Evolutionary conservation across 2,329 filamentous ascomycete species (phyloP).

Genomic region (Xylariaceae sp.): DNA sequence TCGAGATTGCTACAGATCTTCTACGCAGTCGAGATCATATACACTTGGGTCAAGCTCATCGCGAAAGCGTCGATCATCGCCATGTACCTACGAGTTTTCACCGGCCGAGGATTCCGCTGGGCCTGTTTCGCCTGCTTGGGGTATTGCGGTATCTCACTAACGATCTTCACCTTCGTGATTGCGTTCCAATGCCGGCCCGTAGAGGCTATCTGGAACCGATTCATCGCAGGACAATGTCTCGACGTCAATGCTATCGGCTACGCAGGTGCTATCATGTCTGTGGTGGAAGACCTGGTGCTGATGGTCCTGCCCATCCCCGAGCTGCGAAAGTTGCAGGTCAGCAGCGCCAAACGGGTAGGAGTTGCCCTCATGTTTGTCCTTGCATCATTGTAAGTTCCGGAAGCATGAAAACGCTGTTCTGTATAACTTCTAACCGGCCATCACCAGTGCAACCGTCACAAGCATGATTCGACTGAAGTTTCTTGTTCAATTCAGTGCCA

Average conservation of each 20-base stretch:
- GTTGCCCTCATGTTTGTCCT: conserved; percentile 63
- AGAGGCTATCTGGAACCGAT: conserved; percentile 12
- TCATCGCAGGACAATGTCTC: conserved; percentile 41
- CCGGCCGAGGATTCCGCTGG: conserved; percentile 10
- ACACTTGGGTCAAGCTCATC: conserved; percentile 15
- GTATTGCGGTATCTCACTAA: neutral
- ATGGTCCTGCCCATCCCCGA: conserved; percentile 64
- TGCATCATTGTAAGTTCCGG: conserved; percentile 55
- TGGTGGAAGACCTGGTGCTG: conserved; percentile 63
- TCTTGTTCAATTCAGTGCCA: conserved; percentile 12
- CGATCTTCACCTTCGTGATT: conserved; percentile 16
- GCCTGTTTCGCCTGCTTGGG: conserved; percentile 2
- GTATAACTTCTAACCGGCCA: conserved; percentile 1
- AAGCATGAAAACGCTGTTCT: neutral
- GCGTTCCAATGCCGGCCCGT: conserved; percentile 16
- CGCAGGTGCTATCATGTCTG: conserved; percentile 62
- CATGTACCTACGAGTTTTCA: conserved; percentile 1
- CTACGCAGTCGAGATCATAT: conserved; percentile 18
- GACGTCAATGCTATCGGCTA: conserved; percentile 62
- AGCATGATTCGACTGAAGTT: conserved; percentile 20
- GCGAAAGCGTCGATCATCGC: conserved; percentile 20
- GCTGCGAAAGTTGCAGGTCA: conserved; percentile 57
- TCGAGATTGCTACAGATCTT: conserved; percentile 13
- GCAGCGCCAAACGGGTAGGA: conserved; percentile 61
- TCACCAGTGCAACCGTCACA: conserved; percentile 15